Evolutionary conservation across 352 stramenopile genomes (phyloP).

Genomic region (Pelagophyceae sp.): DNA sequence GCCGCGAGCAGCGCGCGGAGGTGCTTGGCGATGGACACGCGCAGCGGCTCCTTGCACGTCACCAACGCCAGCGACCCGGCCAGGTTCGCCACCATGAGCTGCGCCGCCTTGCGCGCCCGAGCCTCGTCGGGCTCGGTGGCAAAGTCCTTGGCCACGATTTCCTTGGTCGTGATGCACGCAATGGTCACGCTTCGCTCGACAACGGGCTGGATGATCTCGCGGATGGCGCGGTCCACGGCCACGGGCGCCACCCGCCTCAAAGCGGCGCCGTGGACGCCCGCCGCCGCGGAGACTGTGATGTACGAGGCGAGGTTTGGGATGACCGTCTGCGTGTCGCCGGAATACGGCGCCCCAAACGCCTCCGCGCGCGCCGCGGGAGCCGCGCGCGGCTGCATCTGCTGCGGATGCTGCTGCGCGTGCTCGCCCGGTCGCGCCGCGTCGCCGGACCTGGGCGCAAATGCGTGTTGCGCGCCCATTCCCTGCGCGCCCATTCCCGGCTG

Average conservation of each 20-base stretch:
- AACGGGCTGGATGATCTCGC: constrained; percentile 96
- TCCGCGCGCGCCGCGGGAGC: not conserved
- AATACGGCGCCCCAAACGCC: constrained; percentile 46
- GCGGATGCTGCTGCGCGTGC: constrained; percentile 7
- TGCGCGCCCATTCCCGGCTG: too few species aligned
- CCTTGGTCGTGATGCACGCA: constrained; percentile 93
- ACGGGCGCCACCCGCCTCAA: constrained; percentile 88
- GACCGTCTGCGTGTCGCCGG: constrained; percentile 89
- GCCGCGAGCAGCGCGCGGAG: constrained; percentile 78
- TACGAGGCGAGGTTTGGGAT: constrained; percentile 96
- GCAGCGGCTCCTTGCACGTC: constrained; percentile 91
- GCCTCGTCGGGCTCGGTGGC: constrained; percentile 82
- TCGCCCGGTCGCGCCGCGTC: not conserved
- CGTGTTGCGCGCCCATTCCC: too few species aligned
- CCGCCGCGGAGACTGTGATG: constrained; percentile 88
- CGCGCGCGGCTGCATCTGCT: not conserved
- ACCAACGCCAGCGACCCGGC: constrained; percentile 93
- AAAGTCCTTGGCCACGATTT: constrained; percentile 99
- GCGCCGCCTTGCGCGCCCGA: constrained; percentile 93
- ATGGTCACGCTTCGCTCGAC: constrained; percentile 97
- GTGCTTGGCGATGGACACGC: constrained; percentile 92
- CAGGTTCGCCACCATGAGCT: constrained; percentile 96
- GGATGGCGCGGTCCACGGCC: constrained; percentile 92
- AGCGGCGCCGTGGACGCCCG: constrained; percentile 57
- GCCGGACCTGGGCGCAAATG: too few species aligned